These are phyloP conservation scores for Glarea lozoyensis DNA, from an alignment of 495 filamentous ascomycete genomes.

Conservation along the genomic window DNA sequence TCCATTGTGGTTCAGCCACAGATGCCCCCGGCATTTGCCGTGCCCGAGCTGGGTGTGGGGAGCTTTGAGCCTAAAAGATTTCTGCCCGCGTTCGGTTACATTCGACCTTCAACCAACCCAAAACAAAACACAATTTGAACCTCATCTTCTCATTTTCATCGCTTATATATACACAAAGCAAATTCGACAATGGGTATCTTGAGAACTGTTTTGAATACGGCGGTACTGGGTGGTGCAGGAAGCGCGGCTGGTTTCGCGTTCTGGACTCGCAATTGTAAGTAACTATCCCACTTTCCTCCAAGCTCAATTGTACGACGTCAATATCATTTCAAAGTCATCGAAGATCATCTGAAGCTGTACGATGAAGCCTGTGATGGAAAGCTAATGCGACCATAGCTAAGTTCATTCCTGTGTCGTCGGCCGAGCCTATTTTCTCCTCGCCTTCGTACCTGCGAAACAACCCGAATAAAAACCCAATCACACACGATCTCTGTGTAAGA, in stretches of 20 bases:
- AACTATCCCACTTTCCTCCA: background rate
- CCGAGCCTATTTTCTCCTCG: slow-evolving; percentile 55
- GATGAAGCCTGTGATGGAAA: background rate
- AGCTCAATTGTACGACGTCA: background rate
- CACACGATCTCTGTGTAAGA: slow-evolving; percentile 54
- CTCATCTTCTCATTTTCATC: too few relatives aligned
- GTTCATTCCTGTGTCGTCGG: slow-evolving; percentile 21
- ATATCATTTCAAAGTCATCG: background rate
- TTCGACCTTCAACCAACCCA: too few relatives aligned
- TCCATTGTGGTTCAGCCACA: too few relatives aligned
- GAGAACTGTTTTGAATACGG: slow-evolving; percentile 32
- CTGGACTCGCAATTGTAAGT: slow-evolving; percentile 4
- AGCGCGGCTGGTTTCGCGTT: background rate
- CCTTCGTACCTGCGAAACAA: slow-evolving; percentile 49
- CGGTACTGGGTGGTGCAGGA: slow-evolving; percentile 28
- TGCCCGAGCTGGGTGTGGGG: too few relatives aligned
- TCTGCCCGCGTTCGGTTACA: too few relatives aligned
- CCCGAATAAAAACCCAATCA: slow-evolving; percentile 48
- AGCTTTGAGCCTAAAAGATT: too few relatives aligned
- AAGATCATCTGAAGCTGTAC: background rate
- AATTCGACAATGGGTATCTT: slow-evolving; percentile 39
- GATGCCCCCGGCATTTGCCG: too few relatives aligned
- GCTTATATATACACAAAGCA: too few relatives aligned
- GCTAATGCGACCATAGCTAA: slow-evolving; percentile 4
- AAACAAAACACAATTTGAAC: too few relatives aligned